These are phyloP conservation scores for Cutaneotrichosporon curvatum DNA, from an alignment of 1,284 basidiomycete genomes.

Conservation along the genomic window DNA sequence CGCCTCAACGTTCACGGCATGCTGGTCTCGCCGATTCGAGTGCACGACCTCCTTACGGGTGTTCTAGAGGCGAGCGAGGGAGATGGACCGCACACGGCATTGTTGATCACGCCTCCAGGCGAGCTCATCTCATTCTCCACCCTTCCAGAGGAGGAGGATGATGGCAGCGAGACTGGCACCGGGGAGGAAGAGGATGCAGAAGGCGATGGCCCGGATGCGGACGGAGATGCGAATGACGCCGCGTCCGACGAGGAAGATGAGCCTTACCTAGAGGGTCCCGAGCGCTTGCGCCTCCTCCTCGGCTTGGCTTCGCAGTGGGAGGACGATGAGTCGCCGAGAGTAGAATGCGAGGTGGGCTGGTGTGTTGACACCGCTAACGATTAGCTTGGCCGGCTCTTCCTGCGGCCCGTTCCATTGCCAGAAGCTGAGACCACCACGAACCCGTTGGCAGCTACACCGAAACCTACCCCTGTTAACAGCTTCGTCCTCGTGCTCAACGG, in stretches of 20 bases:
- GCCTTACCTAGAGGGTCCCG: constrained; percentile 33
- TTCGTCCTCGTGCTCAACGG: constrained; percentile 32
- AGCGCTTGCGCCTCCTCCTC: constrained; percentile 30
- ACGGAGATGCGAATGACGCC: constrained; percentile 8
- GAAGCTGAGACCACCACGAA: constrained; percentile 10
- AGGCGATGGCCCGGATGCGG: constrained; percentile 2
- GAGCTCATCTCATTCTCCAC: constrained; percentile 21
- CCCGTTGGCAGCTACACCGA: too few species aligned
- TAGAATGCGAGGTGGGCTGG: constrained; percentile 33
- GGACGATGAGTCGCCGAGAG: constrained; percentile 28
- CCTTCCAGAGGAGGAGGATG: constrained; percentile 11
- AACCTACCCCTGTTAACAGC: not conserved
- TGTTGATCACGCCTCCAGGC: constrained; percentile 30
- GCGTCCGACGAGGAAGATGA: constrained; percentile 6
- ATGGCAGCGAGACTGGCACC: constrained; percentile 2
- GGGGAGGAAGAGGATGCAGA: constrained; percentile 3
- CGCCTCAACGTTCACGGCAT: constrained; percentile 1
- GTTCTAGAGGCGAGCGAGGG: constrained; percentile 8
- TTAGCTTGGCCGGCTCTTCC: constrained; percentile 25
- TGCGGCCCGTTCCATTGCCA: constrained; percentile 19
- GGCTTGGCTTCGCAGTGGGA: constrained; percentile 36
- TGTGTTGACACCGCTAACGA: not conserved
- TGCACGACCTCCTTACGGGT: constrained; percentile 9
- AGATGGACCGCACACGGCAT: constrained; percentile 24
- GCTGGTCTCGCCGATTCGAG: constrained; percentile 17